Percentiles rank a stretch among this genome's conserved stretches.
phyloP scores from a whole-genome alignment of 164 flowering plant species.

The Piper betle region DNA sequence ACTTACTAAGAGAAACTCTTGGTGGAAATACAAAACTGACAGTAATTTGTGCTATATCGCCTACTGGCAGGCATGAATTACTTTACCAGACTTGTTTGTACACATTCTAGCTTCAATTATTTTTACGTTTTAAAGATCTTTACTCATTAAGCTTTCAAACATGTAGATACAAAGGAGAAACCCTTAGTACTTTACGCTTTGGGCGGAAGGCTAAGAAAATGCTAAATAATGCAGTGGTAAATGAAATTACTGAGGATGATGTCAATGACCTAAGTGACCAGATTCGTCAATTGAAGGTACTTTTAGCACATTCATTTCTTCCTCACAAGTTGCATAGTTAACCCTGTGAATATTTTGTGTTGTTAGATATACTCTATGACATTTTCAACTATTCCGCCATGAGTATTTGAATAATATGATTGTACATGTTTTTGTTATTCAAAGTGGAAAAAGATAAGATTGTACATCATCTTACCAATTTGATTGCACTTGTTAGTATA shows the following conservation, averaged over 20 bases:
- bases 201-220: conserved; percentile 52
- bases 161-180: conserved; percentile 56
- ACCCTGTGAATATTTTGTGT: background rate
- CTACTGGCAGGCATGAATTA: conserved; percentile 40
- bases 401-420: background rate
- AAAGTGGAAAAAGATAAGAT: too few species aligned
- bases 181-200: conserved; percentile 79
- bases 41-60: conserved; percentile 68
- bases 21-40: conserved; percentile 93
- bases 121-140: background rate
- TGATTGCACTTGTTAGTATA: background rate
- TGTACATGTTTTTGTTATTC: too few species aligned
- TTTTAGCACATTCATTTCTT: background rate
- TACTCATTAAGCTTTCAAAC: background rate
- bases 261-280: conserved; percentile 86
- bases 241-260: conserved; percentile 89
- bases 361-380: background rate
- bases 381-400: too few species aligned
- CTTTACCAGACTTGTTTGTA: background rate
- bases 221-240: conserved; percentile 68
- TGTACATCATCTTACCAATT: background rate
- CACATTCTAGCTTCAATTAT: background rate
- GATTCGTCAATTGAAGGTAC: conserved; percentile 89
- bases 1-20: conserved; percentile 66
- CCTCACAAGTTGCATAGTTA: background rate